Conservation (phyloP, 1,284 basidiomycete species). For the Bondarzewia mesenterica region DNA sequence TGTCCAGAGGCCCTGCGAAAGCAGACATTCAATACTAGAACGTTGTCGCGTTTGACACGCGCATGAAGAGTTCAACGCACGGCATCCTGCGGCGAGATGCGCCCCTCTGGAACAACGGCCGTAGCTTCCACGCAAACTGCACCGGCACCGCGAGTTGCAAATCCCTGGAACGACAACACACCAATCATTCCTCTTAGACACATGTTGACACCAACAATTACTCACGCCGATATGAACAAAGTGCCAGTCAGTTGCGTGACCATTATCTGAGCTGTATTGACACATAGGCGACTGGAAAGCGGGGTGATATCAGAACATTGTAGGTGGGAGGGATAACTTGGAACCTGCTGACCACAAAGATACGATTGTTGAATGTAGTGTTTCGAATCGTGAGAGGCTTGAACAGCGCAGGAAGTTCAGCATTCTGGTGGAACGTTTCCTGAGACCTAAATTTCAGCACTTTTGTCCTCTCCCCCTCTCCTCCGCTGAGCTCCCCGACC, state of each 20-base stretch:
- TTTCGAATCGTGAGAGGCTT: conserved; percentile 56
- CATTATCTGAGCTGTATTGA: conserved; percentile 66
- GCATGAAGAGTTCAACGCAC: conserved; percentile 10
- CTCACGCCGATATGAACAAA: conserved; percentile 56
- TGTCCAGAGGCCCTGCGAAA: conserved; percentile 60
- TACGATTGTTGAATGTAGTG: conserved; percentile 65
- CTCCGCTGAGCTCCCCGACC: neutral
- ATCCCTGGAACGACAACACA: conserved; percentile 28
- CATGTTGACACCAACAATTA: conserved; percentile 4
- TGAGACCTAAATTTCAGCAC: conserved; percentile 14
- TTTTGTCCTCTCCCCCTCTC: too few relatives aligned
- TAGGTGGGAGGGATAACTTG: neutral
- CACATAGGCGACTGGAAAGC: conserved; percentile 62
- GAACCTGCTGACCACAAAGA: conserved; percentile 38
- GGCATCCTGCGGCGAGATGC: conserved; percentile 41
- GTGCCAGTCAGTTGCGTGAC: conserved; percentile 75
- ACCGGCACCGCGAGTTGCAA: conserved; percentile 52
- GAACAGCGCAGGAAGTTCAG: conserved; percentile 54
- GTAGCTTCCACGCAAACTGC: conserved; percentile 57
- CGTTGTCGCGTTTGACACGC: conserved; percentile 10
- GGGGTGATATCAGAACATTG: neutral
- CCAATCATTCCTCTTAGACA: neutral
- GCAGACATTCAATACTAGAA: neutral
- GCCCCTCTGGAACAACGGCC: conserved; percentile 52
- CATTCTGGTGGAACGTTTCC: conserved; percentile 35